Percentiles rank a stretch among this genome's conserved stretches.
Evolutionary conservation across 306 rosid genomes (phyloP).

Genomic region (Quercus dentata): DNA sequence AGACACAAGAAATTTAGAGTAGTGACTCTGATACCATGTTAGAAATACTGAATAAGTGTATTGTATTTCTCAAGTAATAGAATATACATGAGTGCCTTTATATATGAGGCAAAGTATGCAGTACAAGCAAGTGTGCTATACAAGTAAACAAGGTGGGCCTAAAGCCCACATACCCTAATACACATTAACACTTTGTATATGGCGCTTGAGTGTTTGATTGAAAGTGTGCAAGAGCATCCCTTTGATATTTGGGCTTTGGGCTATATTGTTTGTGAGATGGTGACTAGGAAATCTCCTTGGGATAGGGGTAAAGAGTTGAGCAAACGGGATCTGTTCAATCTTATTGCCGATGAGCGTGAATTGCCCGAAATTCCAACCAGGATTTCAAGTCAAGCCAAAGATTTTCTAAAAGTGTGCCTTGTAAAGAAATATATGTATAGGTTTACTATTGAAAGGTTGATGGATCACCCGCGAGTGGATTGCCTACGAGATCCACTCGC

Average conservation of each 20-base stretch:
- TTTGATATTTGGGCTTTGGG: conserved; percentile 36
- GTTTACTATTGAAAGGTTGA: conserved; percentile 28
- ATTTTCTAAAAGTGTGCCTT: conserved; percentile 24
- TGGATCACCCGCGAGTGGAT: not conserved
- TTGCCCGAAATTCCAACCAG: conserved; percentile 6
- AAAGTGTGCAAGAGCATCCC: not conserved
- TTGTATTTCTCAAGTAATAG: too few species aligned
- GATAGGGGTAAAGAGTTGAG: not conserved
- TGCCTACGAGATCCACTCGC: too few species aligned
- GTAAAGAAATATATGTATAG: conserved; percentile 3
- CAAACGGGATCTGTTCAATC: not conserved
- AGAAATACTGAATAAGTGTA: too few species aligned
- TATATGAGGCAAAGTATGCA: too few species aligned
- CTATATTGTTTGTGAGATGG: conserved; percentile 27
- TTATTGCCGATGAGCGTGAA: not conserved
- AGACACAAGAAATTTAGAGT: too few species aligned
- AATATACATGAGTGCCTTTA: too few species aligned
- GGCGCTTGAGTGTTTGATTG: too few species aligned
- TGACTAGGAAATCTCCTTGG: conserved; percentile 15
- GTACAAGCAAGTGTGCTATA: too few species aligned
- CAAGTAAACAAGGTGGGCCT: too few species aligned
- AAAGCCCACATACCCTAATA: too few species aligned
- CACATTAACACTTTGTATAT: too few species aligned
- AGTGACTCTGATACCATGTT: too few species aligned
- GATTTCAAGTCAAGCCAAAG: conserved; percentile 11